Evolutionary conservation across 306 rosid species (phyloP).

Genomic region (Cyclanthera cordifolia): DNA sequence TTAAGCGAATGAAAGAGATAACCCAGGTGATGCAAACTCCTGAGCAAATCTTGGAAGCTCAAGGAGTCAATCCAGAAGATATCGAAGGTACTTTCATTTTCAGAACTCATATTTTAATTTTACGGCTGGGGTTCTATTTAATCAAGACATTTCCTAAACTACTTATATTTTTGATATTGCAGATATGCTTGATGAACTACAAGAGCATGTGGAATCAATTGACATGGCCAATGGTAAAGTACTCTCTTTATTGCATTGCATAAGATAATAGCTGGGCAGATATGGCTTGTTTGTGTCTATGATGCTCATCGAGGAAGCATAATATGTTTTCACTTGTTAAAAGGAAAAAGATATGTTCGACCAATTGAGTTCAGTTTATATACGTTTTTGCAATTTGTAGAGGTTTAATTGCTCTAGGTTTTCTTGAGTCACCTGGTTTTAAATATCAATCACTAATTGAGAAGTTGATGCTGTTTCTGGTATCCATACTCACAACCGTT

Average conservation of each 20-base stretch:
- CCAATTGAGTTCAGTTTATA: neutral
- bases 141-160: neutral
- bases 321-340: neutral
- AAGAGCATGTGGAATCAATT: constrained; percentile 93
- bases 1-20: constrained; percentile 91
- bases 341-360: neutral
- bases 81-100: constrained; percentile 50
- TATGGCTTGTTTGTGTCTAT: neutral
- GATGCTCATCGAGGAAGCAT: neutral
- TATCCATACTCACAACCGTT: too few species aligned
- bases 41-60: constrained; percentile 66
- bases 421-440: neutral
- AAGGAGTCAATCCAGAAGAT: constrained; percentile 59
- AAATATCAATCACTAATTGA: neutral
- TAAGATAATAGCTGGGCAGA: neutral
- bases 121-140: too few species aligned
- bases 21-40: constrained; percentile 85
- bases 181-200: constrained; percentile 84
- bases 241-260: neutral
- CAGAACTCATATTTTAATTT: too few species aligned
- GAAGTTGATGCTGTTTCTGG: too few species aligned
- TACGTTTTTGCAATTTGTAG: neutral
- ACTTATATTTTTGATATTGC: constrained; percentile 9
- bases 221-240: constrained; percentile 87
- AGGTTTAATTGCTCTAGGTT: neutral